phyloP scores from a whole-genome alignment of 2,329 filamentous ascomycete genomes.

The Xenoacremonium recifei region DNA sequence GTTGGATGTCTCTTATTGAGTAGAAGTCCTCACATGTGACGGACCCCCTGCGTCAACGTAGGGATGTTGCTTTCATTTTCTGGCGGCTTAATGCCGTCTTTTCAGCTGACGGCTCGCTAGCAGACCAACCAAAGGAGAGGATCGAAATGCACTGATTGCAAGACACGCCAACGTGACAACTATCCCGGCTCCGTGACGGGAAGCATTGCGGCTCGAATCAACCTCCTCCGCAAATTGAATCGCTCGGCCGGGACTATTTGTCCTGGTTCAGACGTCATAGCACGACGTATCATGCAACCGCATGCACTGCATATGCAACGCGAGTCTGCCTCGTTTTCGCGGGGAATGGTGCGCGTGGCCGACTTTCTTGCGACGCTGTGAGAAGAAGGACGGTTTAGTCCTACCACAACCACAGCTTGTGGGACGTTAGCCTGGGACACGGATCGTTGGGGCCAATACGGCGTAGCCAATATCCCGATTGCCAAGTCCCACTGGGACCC shows the following conservation, averaged over 20 bases:
- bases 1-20: too few species aligned
- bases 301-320: slow-evolving; percentile 23
- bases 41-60: too few species aligned
- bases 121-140: too few species aligned
- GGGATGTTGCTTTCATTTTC: too few species aligned
- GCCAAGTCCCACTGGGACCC: slow-evolving; percentile 17
- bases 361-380: slow-evolving; percentile 20
- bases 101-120: too few species aligned
- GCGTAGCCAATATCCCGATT: not conserved
- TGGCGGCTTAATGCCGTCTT: too few species aligned
- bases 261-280: slow-evolving; percentile 19
- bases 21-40: too few species aligned
- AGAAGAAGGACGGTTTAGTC: slow-evolving; percentile 16
- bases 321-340: slow-evolving; percentile 23
- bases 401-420: too few species aligned
- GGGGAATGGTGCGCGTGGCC: slow-evolving; percentile 21
- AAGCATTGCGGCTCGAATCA: not conserved
- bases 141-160: not conserved
- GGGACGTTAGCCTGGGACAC: too few species aligned
- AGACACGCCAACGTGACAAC: not conserved
- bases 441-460: too few species aligned
- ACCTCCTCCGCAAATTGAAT: not conserved
- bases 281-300: slow-evolving; percentile 17
- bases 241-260: not conserved
- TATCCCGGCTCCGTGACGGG: not conserved